A percentile compares a stretch with the other conserved stretches of the same genome.
Conservation (phyloP, 768 basidiomycete species). For the Lyophyllum atratum region DNA sequence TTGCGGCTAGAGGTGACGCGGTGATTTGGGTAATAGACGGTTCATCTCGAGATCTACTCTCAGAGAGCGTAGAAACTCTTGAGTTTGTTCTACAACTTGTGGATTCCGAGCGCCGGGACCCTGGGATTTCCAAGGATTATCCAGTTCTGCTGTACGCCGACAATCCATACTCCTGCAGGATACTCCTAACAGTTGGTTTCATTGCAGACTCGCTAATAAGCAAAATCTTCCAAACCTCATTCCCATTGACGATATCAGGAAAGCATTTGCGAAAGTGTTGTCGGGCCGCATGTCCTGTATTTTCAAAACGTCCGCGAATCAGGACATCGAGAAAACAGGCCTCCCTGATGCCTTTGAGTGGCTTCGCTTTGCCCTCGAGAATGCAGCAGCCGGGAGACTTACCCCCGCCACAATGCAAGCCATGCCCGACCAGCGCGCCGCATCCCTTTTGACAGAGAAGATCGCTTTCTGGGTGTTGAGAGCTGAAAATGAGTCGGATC, state of each 20-base stretch:
- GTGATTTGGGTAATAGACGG: conserved; percentile 68
- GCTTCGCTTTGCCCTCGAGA: conserved; percentile 33
- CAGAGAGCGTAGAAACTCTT: conserved; percentile 54
- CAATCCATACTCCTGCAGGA: too few species aligned
- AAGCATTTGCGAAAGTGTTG: conserved; percentile 30
- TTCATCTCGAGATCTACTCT: conserved; percentile 47
- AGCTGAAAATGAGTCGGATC: conserved; percentile 27
- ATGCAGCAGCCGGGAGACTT: conserved; percentile 16
- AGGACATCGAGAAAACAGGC: conserved; percentile 24
- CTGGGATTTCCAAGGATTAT: conserved; percentile 5
- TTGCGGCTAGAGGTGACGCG: conserved; percentile 42
- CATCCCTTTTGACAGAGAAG: conserved; percentile 31
- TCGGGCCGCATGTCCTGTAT: conserved; percentile 29
- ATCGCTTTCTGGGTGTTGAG: conserved; percentile 39
- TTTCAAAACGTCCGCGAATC: conserved; percentile 25
- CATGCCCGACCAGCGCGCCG: conserved; percentile 18
- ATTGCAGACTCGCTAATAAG: conserved; percentile 57
- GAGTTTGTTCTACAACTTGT: conserved; percentile 34
- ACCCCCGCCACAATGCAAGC: conserved; percentile 1
- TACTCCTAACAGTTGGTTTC: too few species aligned
- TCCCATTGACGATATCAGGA: conserved; percentile 47
- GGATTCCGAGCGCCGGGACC: conserved; percentile 5
- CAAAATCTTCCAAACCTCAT: conserved; percentile 57
- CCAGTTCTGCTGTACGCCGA: conserved; percentile 18
- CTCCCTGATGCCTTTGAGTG: conserved; percentile 43